Conservation (phyloP, 1,139 yeast genomes). For the Suhomyces kunorum region DNA sequence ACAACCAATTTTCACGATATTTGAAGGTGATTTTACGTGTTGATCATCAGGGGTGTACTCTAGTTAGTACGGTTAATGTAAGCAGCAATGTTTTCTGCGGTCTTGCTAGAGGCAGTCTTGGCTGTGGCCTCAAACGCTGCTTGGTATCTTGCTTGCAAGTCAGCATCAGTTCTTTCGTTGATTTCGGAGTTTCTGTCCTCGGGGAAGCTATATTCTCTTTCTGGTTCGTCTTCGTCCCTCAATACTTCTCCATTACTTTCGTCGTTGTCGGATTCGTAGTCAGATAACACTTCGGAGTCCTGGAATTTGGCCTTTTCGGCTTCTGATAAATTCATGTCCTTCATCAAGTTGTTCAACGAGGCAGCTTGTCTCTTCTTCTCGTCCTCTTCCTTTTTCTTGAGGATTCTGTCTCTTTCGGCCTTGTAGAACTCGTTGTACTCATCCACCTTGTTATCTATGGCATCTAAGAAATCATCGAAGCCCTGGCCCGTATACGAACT, state of each 20-base stretch:
- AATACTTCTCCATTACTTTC: constrained; percentile 64
- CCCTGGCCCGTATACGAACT: constrained; percentile 94
- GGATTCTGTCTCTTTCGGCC: constrained; percentile 81
- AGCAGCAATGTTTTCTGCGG: constrained; percentile 71
- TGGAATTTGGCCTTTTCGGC: constrained; percentile 25
- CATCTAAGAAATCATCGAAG: constrained; percentile 81
- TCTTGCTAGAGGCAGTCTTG: constrained; percentile 59
- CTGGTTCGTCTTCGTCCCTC: constrained; percentile 64
- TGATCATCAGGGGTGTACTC: too few relatives aligned
- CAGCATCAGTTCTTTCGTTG: constrained; percentile 48
- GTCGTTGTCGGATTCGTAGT: constrained; percentile 58
- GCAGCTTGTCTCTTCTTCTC: constrained; percentile 73
- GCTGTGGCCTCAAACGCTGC: constrained; percentile 68
- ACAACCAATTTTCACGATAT: not conserved
- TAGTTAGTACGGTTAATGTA: constrained; percentile 42
- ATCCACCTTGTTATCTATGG: constrained; percentile 82
- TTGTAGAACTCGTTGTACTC: constrained; percentile 84
- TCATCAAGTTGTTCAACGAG: constrained; percentile 71
- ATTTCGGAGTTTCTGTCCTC: constrained; percentile 70
- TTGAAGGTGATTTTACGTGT: too few relatives aligned
- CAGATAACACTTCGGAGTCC: constrained; percentile 71
- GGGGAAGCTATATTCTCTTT: constrained; percentile 75
- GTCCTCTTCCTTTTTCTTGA: constrained; percentile 73
- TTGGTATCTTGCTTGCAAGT: constrained; percentile 69
- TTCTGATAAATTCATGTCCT: constrained; percentile 72